phyloP scores from a whole-genome alignment of 108 stramenopile genomes.

The Craspedostauros australis region DNA sequence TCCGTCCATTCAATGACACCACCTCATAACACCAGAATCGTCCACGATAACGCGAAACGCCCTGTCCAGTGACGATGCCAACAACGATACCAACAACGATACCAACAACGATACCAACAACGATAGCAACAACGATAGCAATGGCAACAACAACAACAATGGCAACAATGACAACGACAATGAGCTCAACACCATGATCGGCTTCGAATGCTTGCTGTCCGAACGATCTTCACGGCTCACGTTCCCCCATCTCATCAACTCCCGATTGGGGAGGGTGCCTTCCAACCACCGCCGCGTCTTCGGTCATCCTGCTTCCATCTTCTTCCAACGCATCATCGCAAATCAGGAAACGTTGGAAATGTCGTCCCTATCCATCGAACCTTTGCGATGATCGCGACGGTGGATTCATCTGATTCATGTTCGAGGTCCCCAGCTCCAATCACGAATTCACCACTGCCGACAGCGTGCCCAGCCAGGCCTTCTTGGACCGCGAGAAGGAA shows the following conservation, averaged over 20 bases:
- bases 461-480: constrained; percentile 24
- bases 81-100: too few species aligned
- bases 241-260: constrained; percentile 68
- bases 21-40: too few species aligned
- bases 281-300: constrained; percentile 81
- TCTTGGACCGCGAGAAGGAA: constrained; percentile 55
- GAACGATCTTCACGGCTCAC: constrained; percentile 54
- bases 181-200: constrained; percentile 78
- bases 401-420: constrained; percentile 63
- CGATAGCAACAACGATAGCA: too few species aligned
- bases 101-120: too few species aligned
- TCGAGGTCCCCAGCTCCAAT: constrained; percentile 72
- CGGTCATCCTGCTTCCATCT: constrained; percentile 77
- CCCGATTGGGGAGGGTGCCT: constrained; percentile 64
- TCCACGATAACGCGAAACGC: too few species aligned
- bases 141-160: too few species aligned
- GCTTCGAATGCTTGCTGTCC: constrained; percentile 73
- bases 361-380: constrained; percentile 60
- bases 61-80: too few species aligned
- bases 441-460: constrained; percentile 18
- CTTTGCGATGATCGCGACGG: constrained; percentile 21
- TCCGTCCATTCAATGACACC: too few species aligned
- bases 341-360: constrained; percentile 66
- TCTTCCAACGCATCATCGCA: constrained; percentile 75
- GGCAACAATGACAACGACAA: too few species aligned